Evolutionary conservation across 352 stramenopile species (phyloP).

Genomic region (Stramenopiles sp.): DNA sequence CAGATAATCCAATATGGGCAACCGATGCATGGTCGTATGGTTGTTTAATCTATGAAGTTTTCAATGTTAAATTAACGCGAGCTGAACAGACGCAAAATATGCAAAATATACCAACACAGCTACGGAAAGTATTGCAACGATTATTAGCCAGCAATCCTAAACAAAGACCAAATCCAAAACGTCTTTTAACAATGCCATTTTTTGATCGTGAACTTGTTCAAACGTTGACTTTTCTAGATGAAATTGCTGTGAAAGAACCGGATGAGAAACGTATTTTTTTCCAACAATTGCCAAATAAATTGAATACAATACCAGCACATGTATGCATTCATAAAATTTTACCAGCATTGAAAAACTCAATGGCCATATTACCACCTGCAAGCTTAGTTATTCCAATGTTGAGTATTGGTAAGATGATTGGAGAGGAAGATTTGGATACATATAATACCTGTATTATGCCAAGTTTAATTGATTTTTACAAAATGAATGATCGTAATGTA

Average conservation of each 20-base stretch:
- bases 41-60: background rate
- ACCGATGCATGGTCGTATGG: background rate
- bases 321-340: constrained; percentile 1
- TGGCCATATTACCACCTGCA: background rate
- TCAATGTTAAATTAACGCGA: background rate
- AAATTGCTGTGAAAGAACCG: background rate
- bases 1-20: background rate
- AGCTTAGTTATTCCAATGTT: background rate
- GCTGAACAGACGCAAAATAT: background rate
- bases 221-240: background rate
- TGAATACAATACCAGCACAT: background rate
- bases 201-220: background rate
- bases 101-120: background rate
- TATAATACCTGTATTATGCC: background rate
- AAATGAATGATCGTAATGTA: background rate
- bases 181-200: background rate
- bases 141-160: background rate
- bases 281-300: background rate
- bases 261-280: background rate
- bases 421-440: background rate
- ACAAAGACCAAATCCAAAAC: background rate
- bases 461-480: background rate
- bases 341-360: background rate
- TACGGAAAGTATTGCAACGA: background rate
- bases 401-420: background rate